Evolutionary conservation across 345 rosid species (phyloP).

Genomic region (Angophora floribunda): DNA sequence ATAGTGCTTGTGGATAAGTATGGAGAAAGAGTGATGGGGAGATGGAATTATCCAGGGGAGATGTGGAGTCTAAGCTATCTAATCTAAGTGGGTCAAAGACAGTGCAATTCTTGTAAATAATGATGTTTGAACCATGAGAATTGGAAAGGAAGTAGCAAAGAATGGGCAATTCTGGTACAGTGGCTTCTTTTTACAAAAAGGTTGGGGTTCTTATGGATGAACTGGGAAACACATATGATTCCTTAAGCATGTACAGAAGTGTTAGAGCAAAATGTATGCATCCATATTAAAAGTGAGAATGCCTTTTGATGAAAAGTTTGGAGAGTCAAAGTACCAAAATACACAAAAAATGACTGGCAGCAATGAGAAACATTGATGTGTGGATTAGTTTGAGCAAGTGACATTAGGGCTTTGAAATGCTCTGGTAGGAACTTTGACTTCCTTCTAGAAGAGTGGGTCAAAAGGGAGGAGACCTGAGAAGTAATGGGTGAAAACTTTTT

Average conservation of each 20-base stretch:
- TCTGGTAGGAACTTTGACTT: not conserved
- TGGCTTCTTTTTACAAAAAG: not conserved
- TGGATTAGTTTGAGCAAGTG: not conserved
- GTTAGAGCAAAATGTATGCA: not conserved
- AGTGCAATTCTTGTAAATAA: not conserved
- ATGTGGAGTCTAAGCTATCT: not conserved
- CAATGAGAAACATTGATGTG: not conserved
- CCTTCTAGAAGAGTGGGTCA: not conserved
- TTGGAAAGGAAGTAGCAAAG: not conserved
- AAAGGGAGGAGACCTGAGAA: not conserved
- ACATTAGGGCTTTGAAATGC: not conserved
- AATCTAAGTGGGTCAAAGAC: not conserved
- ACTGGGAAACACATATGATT: not conserved
- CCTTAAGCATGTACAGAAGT: not conserved
- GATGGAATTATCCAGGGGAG: not conserved
- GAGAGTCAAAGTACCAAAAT: not conserved
- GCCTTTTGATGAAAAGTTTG: not conserved
- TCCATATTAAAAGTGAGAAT: not conserved
- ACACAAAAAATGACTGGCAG: not conserved
- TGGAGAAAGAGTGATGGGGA: not conserved
- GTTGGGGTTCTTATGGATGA: not conserved
- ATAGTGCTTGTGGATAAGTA: not conserved
- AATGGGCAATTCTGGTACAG: not conserved
- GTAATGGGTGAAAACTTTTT: not conserved
- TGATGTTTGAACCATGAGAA: not conserved